Percentiles rank a stretch among this genome's conserved stretches.
phyloP scores from a whole-genome alignment of 169 alveolate genomes.

The Pseudocohnilembus persalinus region DNA sequence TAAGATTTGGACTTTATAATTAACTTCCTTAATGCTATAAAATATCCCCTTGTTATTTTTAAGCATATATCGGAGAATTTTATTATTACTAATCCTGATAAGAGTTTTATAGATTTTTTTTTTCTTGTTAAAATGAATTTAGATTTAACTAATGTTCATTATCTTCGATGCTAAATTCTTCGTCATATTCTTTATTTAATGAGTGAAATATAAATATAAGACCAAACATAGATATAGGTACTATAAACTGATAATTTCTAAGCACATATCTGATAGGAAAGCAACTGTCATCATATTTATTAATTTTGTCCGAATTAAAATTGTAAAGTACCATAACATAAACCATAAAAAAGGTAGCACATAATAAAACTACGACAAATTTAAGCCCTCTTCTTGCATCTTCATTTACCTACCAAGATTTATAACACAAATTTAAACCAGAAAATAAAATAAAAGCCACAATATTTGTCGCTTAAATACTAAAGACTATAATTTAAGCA shows the following conservation, averaged over 20 bases:
- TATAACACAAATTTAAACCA: background rate
- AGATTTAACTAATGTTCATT: background rate
- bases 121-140: background rate
- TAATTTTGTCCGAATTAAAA: background rate
- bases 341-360: background rate
- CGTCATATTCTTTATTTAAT: background rate
- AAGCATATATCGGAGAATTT: background rate
- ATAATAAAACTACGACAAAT: background rate
- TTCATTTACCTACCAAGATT: background rate
- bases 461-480: background rate
- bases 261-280: background rate
- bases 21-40: no score
- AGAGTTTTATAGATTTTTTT: background rate
- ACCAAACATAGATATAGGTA: background rate
- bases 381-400: background rate
- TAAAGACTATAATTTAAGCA: background rate
- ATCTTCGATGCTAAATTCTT: background rate
- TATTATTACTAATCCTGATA: background rate
- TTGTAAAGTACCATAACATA: background rate
- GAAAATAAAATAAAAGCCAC: background rate
- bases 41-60: no score
- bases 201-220: background rate
- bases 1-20: no score
- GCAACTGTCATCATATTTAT: background rate
- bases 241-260: background rate